A percentile compares a stretch with the other conserved stretches of the same genome.
These are phyloP conservation scores for Tetrapisispora arboricola DNA, from an alignment of 805 yeast species.

Conservation along the genomic window DNA sequence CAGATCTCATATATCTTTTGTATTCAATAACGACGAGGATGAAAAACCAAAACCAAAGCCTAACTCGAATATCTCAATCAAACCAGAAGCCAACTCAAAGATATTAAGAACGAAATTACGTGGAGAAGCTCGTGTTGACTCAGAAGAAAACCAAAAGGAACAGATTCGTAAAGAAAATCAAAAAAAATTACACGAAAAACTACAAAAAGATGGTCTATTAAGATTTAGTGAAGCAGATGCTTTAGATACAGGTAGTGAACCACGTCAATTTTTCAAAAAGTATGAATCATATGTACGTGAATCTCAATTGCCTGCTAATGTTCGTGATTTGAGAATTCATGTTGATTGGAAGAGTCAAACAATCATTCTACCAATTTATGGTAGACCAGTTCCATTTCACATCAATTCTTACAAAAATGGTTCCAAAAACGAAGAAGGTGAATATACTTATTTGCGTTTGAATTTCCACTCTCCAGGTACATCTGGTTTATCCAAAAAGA, in stretches of 20 bases:
- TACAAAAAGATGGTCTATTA: conserved; percentile 79
- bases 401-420: conserved; percentile 91
- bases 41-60: conserved; percentile 33
- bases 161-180: conserved; percentile 77
- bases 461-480: conserved; percentile 91
- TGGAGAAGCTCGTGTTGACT: conserved; percentile 53
- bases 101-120: conserved; percentile 71
- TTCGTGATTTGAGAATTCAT: conserved; percentile 74
- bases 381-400: conserved; percentile 97
- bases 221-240: conserved; percentile 76
- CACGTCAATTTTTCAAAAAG: conserved; percentile 61
- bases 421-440: conserved; percentile 93
- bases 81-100: conserved; percentile 39
- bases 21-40: conserved; percentile 62
- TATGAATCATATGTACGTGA: conserved; percentile 93
- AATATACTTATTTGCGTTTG: conserved; percentile 77
- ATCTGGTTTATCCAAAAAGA: conserved; percentile 53
- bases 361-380: conserved; percentile 80
- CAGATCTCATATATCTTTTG: conserved; percentile 70
- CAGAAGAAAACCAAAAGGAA: conserved; percentile 68
- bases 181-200: conserved; percentile 66
- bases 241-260: conserved; percentile 38
- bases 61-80: conserved; percentile 27
- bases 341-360: conserved; percentile 85
- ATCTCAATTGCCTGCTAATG: conserved; percentile 76